Evolutionary conservation across 2,329 filamentous ascomycete genomes (phyloP).

Genomic region (Exophiala bonariae): DNA sequence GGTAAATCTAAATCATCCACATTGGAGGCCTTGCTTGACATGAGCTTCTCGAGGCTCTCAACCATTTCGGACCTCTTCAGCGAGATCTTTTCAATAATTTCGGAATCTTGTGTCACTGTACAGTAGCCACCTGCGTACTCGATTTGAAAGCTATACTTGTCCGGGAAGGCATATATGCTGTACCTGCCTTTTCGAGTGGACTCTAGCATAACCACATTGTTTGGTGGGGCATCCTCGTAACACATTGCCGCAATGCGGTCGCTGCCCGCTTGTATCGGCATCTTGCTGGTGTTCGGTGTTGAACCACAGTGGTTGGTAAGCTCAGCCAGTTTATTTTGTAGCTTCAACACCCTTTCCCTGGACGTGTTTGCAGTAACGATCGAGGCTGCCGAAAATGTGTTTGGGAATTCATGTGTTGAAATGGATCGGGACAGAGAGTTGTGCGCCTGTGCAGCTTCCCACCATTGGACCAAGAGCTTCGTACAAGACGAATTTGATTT

Average conservation of each 20-base stretch:
- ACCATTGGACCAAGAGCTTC: constrained; percentile 73
- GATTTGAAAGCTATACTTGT: constrained; percentile 57
- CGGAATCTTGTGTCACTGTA: neutral
- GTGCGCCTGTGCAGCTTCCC: constrained; percentile 63
- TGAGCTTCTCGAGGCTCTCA: constrained; percentile 10
- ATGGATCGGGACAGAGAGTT: constrained; percentile 39
- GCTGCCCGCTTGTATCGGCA: constrained; percentile 15
- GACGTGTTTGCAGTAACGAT: too few relatives aligned
- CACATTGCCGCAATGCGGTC: constrained; percentile 24
- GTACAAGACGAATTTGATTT: constrained; percentile 67
- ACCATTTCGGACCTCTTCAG: constrained; percentile 8
- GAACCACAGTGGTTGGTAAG: too few relatives aligned
- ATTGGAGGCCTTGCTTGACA: constrained; percentile 8
- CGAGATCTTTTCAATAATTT: neutral
- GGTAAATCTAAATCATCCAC: constrained; percentile 39
- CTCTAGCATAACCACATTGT: constrained; percentile 34
- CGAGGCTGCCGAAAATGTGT: too few relatives aligned
- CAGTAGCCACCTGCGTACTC: constrained; percentile 45
- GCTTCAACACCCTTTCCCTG: too few relatives aligned
- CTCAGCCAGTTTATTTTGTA: neutral
- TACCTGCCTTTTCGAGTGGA: constrained; percentile 57
- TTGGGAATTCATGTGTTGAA: neutral
- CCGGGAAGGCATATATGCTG: constrained; percentile 71
- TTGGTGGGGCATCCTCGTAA: constrained; percentile 4
- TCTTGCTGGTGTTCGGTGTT: too few relatives aligned